Percentiles rank a stretch among this genome's conserved stretches.
Evolutionary conservation across 257 asterid genomes (phyloP).

Genomic region (Orobanche coerulescens): DNA sequence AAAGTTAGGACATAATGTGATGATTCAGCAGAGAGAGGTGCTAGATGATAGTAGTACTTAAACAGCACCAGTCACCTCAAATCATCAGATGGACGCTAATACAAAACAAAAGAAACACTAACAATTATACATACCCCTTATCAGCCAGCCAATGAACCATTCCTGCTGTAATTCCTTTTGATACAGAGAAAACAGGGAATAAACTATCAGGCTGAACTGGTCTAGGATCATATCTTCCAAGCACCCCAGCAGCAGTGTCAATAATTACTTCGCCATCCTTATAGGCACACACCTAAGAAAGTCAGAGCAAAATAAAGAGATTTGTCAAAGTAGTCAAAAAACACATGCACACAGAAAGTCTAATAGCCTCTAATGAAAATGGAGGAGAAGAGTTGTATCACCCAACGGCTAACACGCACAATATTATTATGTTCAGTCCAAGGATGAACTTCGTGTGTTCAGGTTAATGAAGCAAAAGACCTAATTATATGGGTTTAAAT

Average conservation of each 20-base stretch:
- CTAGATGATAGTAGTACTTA: background rate
- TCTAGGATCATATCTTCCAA: constrained; percentile 96
- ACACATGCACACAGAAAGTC: background rate
- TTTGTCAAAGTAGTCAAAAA: constrained; percentile 9
- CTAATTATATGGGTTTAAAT: background rate
- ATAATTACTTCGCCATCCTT: constrained; percentile 94
- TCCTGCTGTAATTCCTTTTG: constrained; percentile 92
- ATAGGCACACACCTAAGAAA: constrained; percentile 83
- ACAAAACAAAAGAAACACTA: constrained; percentile 15
- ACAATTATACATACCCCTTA: constrained; percentile 54
- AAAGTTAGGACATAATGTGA: background rate
- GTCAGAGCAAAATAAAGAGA: constrained; percentile 1
- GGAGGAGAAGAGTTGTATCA: background rate
- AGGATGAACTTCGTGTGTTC: background rate
- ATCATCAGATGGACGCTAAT: constrained; percentile 19
- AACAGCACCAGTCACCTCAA: constrained; percentile 11
- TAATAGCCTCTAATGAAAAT: constrained; percentile 5
- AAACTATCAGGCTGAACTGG: constrained; percentile 98
- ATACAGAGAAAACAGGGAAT: constrained; percentile 84
- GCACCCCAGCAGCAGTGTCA: constrained; percentile 95
- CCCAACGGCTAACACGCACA: background rate
- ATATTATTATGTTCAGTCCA: background rate
- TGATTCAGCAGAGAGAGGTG: constrained; percentile 6
- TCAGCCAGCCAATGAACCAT: constrained; percentile 93
- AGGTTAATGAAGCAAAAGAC: background rate